phyloP scores from a whole-genome alignment of 2,329 filamentous ascomycete genomes.

The Pseudogymnoascus sp. region DNA sequence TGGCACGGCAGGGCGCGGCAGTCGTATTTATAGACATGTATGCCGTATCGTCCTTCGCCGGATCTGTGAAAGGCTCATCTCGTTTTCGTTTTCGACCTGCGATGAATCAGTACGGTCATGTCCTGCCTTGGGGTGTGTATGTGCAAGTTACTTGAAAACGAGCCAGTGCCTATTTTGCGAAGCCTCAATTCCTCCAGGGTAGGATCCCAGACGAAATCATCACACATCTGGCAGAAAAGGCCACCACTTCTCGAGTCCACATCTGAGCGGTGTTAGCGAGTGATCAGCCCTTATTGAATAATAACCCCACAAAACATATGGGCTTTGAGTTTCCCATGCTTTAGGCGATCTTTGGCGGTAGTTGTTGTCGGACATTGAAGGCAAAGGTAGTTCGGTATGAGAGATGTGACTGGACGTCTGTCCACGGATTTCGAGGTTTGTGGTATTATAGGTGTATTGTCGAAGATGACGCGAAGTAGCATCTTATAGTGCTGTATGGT shows the following conservation, averaged over 20 bases:
- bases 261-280: slow-evolving; percentile 40
- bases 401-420: slow-evolving; percentile 49
- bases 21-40: slow-evolving; percentile 74
- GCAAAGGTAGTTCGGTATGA: slow-evolving; percentile 65
- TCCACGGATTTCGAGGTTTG: slow-evolving; percentile 57
- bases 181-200: slow-evolving; percentile 69
- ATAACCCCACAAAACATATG: slow-evolving; percentile 63
- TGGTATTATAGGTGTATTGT: slow-evolving; percentile 55
- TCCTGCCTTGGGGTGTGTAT: neutral
- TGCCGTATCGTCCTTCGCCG: slow-evolving; percentile 62
- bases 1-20: slow-evolving; percentile 74
- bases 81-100: slow-evolving; percentile 66
- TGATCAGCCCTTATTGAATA: neutral
- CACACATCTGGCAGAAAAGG: slow-evolving; percentile 74
- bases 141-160: slow-evolving; percentile 50
- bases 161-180: slow-evolving; percentile 60
- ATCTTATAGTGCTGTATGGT: slow-evolving; percentile 66
- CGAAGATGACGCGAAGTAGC: slow-evolving; percentile 63
- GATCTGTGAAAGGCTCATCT: slow-evolving; percentile 60
- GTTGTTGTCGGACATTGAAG: slow-evolving; percentile 66
- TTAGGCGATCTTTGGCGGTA: slow-evolving; percentile 55
- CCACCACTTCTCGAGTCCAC: slow-evolving; percentile 70
- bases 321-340: slow-evolving; percentile 61
- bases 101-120: slow-evolving; percentile 8
- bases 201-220: slow-evolving; percentile 77